These are phyloP conservation scores for Fusarium brachygibbosum DNA, from an alignment of 2,329 filamentous ascomycete species.

Conservation along the genomic window DNA sequence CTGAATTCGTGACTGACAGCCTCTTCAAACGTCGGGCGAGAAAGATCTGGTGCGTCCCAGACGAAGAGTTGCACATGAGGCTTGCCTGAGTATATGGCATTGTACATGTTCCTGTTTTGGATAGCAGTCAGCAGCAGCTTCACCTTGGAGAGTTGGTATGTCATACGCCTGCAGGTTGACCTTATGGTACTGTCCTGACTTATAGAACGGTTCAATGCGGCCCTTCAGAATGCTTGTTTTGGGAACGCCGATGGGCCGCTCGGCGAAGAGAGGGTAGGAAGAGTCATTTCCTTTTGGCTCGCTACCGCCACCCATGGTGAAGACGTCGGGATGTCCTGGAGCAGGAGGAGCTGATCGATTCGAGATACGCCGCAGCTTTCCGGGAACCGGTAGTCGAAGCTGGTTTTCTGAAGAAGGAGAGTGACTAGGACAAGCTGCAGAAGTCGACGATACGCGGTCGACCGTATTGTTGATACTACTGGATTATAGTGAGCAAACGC, in stretches of 20 bases:
- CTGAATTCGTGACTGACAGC: conserved; percentile 81
- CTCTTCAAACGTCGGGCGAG: conserved; percentile 88
- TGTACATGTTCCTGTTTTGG: conserved; percentile 55
- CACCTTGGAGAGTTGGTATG: background rate
- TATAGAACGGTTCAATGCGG: conserved; percentile 85
- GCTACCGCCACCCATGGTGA: conserved; percentile 66
- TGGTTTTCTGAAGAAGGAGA: conserved; percentile 41
- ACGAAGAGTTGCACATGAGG: conserved; percentile 87
- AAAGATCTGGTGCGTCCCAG: conserved; percentile 84
- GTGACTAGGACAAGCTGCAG: conserved; percentile 47
- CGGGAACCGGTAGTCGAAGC: conserved; percentile 32
- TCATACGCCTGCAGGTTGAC: conserved; percentile 79
- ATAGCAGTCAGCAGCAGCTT: conserved; percentile 14
- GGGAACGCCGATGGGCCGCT: conserved; percentile 76
- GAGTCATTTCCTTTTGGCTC: conserved; percentile 58
- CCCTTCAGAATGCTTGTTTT: conserved; percentile 89
- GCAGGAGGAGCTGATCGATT: conserved; percentile 57
- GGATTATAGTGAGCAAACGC: conserved; percentile 41
- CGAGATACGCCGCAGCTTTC: conserved; percentile 51
- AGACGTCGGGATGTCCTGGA: conserved; percentile 50
- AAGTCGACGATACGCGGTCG: conserved; percentile 45
- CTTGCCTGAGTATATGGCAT: conserved; percentile 68
- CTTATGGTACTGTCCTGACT: conserved; percentile 80
- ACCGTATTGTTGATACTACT: conserved; percentile 42
- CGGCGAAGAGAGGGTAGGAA: conserved; percentile 66